These are phyloP conservation scores for Trichophyton verrucosum DNA, from an alignment of 2,329 filamentous ascomycete species.

Conservation along the genomic window DNA sequence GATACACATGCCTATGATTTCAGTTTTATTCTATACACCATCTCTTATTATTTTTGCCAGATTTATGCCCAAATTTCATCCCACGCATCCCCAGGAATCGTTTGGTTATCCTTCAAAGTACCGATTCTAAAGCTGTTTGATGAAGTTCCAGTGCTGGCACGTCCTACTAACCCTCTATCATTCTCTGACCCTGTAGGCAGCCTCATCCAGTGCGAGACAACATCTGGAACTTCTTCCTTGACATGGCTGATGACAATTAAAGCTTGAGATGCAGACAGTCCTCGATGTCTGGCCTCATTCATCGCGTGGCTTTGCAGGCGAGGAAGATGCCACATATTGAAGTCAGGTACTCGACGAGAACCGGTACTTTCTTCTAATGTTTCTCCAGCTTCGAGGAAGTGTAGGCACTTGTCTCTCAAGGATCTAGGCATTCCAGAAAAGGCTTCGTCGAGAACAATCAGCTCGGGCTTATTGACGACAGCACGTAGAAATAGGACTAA, in stretches of 20 bases:
- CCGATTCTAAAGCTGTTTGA: constrained; percentile 8
- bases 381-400: constrained; percentile 61
- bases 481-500: constrained; percentile 74
- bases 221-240: constrained; percentile 76
- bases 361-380: constrained; percentile 21
- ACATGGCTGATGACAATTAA: constrained; percentile 88
- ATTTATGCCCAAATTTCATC: constrained; percentile 11
- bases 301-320: constrained; percentile 5
- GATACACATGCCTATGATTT: neutral
- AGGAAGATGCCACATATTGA: constrained; percentile 9
- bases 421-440: constrained; percentile 74
- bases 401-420: constrained; percentile 73
- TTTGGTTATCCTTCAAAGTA: constrained; percentile 7
- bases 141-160: neutral
- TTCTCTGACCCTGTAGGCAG: constrained; percentile 42
- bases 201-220: constrained; percentile 73
- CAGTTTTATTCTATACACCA: neutral
- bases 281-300: constrained; percentile 26
- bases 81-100: constrained; percentile 11
- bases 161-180: neutral
- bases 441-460: constrained; percentile 77
- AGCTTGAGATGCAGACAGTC: constrained; percentile 60
- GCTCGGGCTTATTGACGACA: constrained; percentile 64
- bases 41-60: neutral
- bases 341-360: constrained; percentile 8